Evolutionary conservation across 768 basidiomycete species (phyloP).

Genomic region (Amyloporia xantha): DNA sequence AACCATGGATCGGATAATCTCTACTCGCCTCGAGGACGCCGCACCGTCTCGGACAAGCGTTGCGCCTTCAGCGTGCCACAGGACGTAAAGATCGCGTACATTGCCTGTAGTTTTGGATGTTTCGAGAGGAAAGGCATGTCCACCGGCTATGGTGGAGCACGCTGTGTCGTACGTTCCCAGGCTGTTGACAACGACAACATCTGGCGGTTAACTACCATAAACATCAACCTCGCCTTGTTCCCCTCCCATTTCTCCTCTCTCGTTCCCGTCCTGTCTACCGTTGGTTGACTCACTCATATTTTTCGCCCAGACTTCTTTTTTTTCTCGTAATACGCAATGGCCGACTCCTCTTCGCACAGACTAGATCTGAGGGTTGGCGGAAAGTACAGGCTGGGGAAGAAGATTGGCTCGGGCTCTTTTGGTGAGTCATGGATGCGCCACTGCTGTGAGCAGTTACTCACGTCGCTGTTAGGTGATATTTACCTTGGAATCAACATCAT

Average conservation of each 20-base stretch:
- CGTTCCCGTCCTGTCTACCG: neutral
- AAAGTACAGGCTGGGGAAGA: conserved; percentile 97
- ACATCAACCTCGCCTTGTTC: conserved; percentile 1
- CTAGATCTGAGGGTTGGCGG: conserved; percentile 87
- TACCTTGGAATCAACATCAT: conserved; percentile 99
- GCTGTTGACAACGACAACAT: neutral
- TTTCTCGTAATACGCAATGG: conserved; percentile 58
- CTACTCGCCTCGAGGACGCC: conserved; percentile 14
- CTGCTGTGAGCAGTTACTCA: neutral
- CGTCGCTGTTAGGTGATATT: conserved; percentile 70
- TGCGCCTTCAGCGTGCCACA: conserved; percentile 5
- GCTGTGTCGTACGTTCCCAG: conserved; percentile 15
- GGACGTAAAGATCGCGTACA: conserved; percentile 13
- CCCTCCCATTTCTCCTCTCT: neutral
- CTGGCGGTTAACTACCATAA: conserved; percentile 7
- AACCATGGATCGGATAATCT: conserved; percentile 8
- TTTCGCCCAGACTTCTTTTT: neutral
- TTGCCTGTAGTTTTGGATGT: neutral
- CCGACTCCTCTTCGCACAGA: conserved; percentile 64
- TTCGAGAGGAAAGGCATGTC: neutral
- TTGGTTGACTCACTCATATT: neutral
- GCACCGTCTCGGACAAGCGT: conserved; percentile 7
- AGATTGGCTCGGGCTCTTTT: conserved; percentile 98
- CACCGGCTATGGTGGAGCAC: conserved; percentile 10
- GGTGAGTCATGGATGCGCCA: conserved; percentile 45